Evolutionary conservation across 1,139 yeast genomes (phyloP), one percentile per base, ranked within the genome.

Genomic region (Yarrowia galli): DNA sequence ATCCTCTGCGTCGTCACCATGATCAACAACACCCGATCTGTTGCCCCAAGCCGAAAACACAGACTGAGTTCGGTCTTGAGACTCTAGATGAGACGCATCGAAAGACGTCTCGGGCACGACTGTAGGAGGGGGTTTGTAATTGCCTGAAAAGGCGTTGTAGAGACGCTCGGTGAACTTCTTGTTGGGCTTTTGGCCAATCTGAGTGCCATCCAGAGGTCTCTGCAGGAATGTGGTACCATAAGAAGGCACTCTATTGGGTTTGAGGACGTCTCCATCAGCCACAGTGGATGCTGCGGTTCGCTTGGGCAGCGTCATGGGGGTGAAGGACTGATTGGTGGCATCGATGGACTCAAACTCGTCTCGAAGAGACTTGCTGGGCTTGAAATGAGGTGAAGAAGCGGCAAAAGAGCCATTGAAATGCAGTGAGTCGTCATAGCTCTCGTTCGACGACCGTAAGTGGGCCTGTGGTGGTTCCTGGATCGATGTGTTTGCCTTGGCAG

Each of bases 81-180:
- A 45, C 23, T 45, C 56, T 5, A 68, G 42, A 25, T 53, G 36
- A n/a, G 61, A 36, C 15, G 49, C 67, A n/a, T 66, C 42, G 5
- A 65, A 48, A n/a, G 53, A 48, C 6, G 54, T 36, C 15, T 64
- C 46, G n/a, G 68, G 65, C 16, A 67, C 45, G 3, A 58, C 68
- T 2, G 70, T 68, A 8, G 65, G 63, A 0, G 69, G 68, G 13
- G 69, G 68, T 23, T 56, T 53, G 63, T 69, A 69, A 25, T 66
- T 68, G 16, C 72, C 72, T 25, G 64, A 64, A 43, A 67, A 67
- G 28, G 69, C 70, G 60, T 70, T 65, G 32, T 67, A 60, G 2
- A 70, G 64, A 36, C 73, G 36, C 23, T 43, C 60, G 16, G 71
- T 66, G 58, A 68, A 67, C 42, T 67, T 67, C 10, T 69, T 53